Base-by-base conservation (phyloP, 1,284 basidiomycete species). In the Apiotrichum gamsii region DNA sequence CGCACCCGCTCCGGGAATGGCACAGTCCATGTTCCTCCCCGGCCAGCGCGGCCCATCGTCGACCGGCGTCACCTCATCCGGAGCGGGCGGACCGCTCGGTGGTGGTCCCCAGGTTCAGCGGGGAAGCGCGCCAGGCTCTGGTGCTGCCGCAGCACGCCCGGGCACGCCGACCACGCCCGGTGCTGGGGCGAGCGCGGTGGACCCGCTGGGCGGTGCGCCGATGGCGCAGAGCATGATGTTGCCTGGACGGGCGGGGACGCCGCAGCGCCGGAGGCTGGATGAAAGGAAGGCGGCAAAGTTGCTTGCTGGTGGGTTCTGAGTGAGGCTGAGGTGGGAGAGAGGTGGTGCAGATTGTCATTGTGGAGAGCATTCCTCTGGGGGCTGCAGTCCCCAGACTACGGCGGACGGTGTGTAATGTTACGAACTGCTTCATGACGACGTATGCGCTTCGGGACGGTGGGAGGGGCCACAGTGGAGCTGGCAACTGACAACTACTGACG, bases 221-320 rank as follows among this genome's bases (percentile, higher is more conserved):
- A 61, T 69, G 61, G 56, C 61, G 14, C 68, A 70, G 56, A 69
- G 67, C 50, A 67, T 70, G 63, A 54, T 65, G 24, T 47, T 68
- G 5, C 65, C 65, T 18, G 58, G 56, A 2, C 47, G 50, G 16
- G 45, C 56, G 20, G 49, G 25, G 25, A 28, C 55, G 10, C 49
- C 53, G 15, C 46, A 54, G 16, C 56, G 51, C 8, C 59, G 60
- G 31, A 38, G 60, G 18, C 43, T 71, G 46, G 69, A 71, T 44
- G 67, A 69, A 58, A 56, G 66, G 39, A 62, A 68, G 47, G 69
- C 67, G 5, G 69, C 69, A 8, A 71, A 65, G 56, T 51, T 71
- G 50, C 58, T 71, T 18, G 67, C 69, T 6, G 66, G 66, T 3
- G 69, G 69, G 13, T 70, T 70, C 45, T 70, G 34, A 21, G 13